Base-by-base conservation (phyloP, 2,329 filamentous ascomycete species). In the Epichloe bromicola region DNA sequence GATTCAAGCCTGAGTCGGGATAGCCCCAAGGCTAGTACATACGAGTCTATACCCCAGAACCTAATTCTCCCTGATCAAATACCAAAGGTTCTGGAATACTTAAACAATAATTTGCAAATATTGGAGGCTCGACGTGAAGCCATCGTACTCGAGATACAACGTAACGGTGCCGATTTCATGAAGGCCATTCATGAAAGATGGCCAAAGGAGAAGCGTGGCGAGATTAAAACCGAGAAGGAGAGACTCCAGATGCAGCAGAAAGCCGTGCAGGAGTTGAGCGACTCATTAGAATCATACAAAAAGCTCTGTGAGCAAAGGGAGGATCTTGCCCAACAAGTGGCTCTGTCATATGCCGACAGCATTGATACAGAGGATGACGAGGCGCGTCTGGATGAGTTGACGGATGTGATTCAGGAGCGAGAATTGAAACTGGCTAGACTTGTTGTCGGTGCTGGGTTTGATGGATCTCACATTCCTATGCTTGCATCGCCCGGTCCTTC, bases 301-400 rank as follows among this genome's bases (percentile, higher is more conserved):
- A 58, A 64, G 3, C 61, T 79, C 12, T 64, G 64, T 40, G 62
- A 63, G 15, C 69, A 73, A 54, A 69, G 70, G 43, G 71, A 79
- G 52, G 59, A 65, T 5, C 61, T 80, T 20, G 66, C 74, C 0
- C 62, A 70, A 45, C 65, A 69, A 48, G 71, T 80, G 46, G 68
- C 69, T 3, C 65, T 74, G 51, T 73, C 73, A 0, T 81, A 79
- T 54, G 70, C 69, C 14, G 69, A 75, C 10, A 71, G 71, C 23
- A 59, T 73, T 14, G 72, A 79, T 46, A 79, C 73, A 1, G 70
- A 74, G 2, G 71, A 74, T 10, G 74, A 77, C 20, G 76, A 80
- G 57, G 59, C 61, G 36, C 69, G 66, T 40, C 63, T 80, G 8
- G 75, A 79, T 52, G 66, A 72, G 37, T 59, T 80, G 38, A 69